Conservation (phyloP, 202 grass and related monocot genomes). For the Tripidium arundinaceum region DNA sequence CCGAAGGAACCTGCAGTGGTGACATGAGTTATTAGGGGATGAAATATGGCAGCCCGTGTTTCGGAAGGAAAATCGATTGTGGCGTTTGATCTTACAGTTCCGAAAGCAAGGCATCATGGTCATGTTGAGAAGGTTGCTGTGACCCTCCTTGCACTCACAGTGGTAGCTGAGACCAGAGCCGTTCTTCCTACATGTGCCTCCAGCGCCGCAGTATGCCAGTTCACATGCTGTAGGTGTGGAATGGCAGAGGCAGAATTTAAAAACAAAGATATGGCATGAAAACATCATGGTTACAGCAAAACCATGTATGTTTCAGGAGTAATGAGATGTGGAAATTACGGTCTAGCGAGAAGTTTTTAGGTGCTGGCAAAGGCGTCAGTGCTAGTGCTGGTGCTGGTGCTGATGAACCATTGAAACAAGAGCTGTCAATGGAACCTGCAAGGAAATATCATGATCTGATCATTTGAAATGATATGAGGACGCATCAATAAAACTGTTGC, state of each 20-base stretch:
- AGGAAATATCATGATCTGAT: background rate
- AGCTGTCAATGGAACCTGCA: slow-evolving; percentile 65
- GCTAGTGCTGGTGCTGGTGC: slow-evolving; percentile 4
- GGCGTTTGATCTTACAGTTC: slow-evolving; percentile 45
- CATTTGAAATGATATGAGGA: background rate
- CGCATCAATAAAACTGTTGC: background rate
- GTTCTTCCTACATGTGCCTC: slow-evolving; percentile 61
- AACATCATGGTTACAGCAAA: background rate
- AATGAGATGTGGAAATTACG: slow-evolving; percentile 41
- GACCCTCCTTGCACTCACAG: slow-evolving; percentile 62
- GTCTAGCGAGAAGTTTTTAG: slow-evolving; percentile 52
- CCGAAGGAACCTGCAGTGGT: slow-evolving; percentile 59
- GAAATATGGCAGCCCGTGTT: background rate
- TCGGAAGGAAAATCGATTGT: background rate
- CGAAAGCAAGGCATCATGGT: slow-evolving; percentile 64
- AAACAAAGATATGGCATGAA: background rate
- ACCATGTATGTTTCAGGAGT: background rate
- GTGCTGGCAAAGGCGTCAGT: slow-evolving; percentile 19
- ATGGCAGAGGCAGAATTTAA: background rate
- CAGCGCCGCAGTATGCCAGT: slow-evolving; percentile 54
- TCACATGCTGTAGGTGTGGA: slow-evolving; percentile 47
- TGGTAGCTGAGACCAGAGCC: slow-evolving; percentile 49
- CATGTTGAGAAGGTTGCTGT: slow-evolving; percentile 72
- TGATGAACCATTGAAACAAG: slow-evolving; percentile 45
- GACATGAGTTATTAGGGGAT: background rate